phyloP scores from a whole-genome alignment of 805 yeast species.

The Hanseniaspora guilliermondii region DNA sequence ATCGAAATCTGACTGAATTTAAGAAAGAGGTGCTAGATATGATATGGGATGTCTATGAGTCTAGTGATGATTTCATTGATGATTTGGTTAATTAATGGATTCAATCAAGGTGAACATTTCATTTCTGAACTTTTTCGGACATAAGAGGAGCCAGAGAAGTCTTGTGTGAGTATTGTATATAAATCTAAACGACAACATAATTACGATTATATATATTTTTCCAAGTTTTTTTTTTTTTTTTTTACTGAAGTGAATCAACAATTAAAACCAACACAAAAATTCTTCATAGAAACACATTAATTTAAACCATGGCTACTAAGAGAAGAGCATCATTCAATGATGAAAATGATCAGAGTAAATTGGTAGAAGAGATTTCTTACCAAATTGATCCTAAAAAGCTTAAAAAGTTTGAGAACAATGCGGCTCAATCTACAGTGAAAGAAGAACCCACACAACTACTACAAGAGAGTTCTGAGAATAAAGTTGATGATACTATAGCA shows the following conservation, averaged over 20 bases:
- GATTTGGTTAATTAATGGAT: neutral
- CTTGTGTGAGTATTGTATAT: no score
- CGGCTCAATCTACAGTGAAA: neutral
- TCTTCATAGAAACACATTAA: neutral
- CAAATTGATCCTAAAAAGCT: neutral
- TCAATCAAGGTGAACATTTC: no score
- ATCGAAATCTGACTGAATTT: slow-evolving; percentile 20
- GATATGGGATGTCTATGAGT: slow-evolving; percentile 20
- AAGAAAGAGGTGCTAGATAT: slow-evolving; percentile 25
- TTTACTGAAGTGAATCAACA: neutral
- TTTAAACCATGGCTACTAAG: neutral
- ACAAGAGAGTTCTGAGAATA: neutral
- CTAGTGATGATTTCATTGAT: slow-evolving; percentile 20
- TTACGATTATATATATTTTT: no score
- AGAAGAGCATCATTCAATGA: neutral
- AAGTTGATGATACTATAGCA: neutral
- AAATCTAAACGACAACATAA: no score
- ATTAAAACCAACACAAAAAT: neutral
- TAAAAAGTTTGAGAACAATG: neutral
- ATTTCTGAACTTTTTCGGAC: no score
- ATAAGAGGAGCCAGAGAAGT: no score
- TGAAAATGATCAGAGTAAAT: neutral
- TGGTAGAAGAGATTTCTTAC: slow-evolving; percentile 8
- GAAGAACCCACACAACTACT: slow-evolving; percentile 10
- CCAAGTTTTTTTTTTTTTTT: no score